phyloP scores from a whole-genome alignment of 176 grass and related monocot genomes.

The Bothriochloa decipiens region DNA sequence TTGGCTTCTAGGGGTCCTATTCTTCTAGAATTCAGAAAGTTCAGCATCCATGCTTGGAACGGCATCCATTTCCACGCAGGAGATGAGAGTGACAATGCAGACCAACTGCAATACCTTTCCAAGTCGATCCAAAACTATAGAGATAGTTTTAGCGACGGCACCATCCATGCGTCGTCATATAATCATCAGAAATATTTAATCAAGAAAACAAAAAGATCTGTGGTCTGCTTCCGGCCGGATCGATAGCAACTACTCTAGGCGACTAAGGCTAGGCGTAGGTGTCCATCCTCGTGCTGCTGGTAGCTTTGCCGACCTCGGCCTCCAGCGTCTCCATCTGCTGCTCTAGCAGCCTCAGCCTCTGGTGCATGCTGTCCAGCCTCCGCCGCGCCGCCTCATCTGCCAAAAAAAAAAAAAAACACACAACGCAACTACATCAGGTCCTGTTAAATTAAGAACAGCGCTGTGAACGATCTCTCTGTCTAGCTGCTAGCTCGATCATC shows the following conservation, averaged over 20 bases:
- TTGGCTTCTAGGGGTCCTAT: background rate
- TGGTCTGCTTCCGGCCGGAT: background rate
- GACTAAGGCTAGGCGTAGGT: background rate
- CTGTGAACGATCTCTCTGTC: background rate
- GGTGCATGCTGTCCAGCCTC: constrained; percentile 65
- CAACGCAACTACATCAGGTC: background rate
- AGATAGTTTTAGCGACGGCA: background rate
- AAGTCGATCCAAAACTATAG: background rate
- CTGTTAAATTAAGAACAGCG: background rate
- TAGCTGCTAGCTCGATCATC: background rate
- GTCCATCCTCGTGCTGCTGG: constrained; percentile 28
- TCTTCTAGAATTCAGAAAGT: constrained; percentile 26
- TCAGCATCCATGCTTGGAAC: constrained; percentile 39
- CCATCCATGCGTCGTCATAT: background rate
- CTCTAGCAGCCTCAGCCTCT: constrained; percentile 71
- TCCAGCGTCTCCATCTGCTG: constrained; percentile 86
- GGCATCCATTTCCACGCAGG: constrained; percentile 25
- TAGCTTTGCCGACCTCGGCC: constrained; percentile 71
- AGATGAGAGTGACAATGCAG: constrained; percentile 18
- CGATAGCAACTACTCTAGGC: background rate
- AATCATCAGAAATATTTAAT: background rate
- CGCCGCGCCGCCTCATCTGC: constrained; percentile 61
- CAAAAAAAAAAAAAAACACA: background rate
- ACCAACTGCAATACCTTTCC: constrained; percentile 16
- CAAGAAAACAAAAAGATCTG: too few species aligned